Base-by-base conservation (phyloP, 2,329 filamentous ascomycete genomes). In the Sarocladium brachiariae region DNA sequence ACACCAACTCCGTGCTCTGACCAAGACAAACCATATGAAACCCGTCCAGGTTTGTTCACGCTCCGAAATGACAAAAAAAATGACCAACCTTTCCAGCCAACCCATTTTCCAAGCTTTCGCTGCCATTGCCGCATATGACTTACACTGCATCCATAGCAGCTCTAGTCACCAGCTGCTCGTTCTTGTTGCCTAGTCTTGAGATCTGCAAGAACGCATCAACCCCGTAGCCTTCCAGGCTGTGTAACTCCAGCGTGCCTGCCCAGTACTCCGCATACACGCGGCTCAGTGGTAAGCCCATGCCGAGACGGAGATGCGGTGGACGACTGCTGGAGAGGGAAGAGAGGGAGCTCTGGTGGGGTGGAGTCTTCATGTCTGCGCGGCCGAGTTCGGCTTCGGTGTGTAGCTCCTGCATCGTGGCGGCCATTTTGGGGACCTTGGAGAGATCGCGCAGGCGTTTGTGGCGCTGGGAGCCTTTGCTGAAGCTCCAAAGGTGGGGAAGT, bases 211-310 rank as follows among this genome's bases (percentile, higher is more conserved):
- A 99, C 0, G 88, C 91, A 70, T 99, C 93, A 6, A 95, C 89
- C 13, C 93, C 93, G 64, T 96, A 97, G 1, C 93, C 95, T 63
- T 96, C 92, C 7, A 99, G 72, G 61, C 87, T 96, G 65, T 97
- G 92, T 52, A 97, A 68, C 61, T 96, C 87, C 8, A 99, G 72
- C 59, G 81, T 93, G 21, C 93, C 93, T 2, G 93, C 93, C 93
- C 93, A 99, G 67, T 97, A 97, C 68, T 97, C 92, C 24, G 92
- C 90, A 67, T 97, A 99, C 2, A 97, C 88, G 54, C 89, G 81
- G 61, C 91, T 96, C 70, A 99, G 84, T 0, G 93, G 93, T 49
- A 99, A 69, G 1, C 93, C 93, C 78, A 99, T 95, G 3, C 93
- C 93, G 1, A 99, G 76, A 10, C 89, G 81, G 54, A 97, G 72